Percentiles rank a stretch among this genome's conserved stretches.
phyloP scores from a whole-genome alignment of 2,329 filamentous ascomycete species.

The Cordyceps tenuipes region DNA sequence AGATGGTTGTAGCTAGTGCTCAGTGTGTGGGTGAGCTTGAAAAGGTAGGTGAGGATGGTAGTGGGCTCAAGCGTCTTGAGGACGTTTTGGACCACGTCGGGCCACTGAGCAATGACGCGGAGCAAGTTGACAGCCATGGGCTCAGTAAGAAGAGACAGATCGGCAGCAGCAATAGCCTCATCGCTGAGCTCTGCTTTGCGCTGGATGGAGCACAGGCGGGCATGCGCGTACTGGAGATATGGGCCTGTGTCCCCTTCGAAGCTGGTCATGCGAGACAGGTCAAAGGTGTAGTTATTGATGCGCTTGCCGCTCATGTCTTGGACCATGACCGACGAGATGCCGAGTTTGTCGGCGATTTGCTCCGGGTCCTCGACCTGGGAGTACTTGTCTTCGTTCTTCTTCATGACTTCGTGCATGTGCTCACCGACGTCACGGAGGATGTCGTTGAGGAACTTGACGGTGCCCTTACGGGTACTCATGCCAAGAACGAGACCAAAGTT shows the following conservation, averaged over 20 bases:
- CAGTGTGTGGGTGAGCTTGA: constrained; percentile 77
- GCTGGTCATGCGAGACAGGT: constrained; percentile 73
- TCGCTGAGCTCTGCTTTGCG: constrained; percentile 45
- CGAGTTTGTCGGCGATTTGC: constrained; percentile 75
- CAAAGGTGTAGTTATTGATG: constrained; percentile 62
- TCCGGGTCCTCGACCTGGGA: constrained; percentile 77
- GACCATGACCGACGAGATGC: constrained; percentile 79
- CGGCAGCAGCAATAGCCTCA: constrained; percentile 52
- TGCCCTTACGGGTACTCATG: constrained; percentile 64
- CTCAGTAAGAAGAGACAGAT: constrained; percentile 62
- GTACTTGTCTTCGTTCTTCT: constrained; percentile 83
- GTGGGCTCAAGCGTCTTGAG: constrained; percentile 74
- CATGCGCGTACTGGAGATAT: constrained; percentile 77
- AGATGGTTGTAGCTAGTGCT: constrained; percentile 77
- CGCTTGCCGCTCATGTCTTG: constrained; percentile 95
- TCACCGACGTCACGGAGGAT: constrained; percentile 75
- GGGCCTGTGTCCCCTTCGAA: constrained; percentile 82
- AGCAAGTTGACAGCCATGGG: constrained; percentile 65
- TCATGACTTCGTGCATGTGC: constrained; percentile 98
- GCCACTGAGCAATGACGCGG: constrained; percentile 73
- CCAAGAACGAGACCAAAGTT: constrained; percentile 67
- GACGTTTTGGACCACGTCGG: constrained; percentile 76
- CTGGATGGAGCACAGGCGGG: constrained; percentile 58
- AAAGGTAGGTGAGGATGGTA: constrained; percentile 53
- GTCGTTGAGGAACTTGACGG: constrained; percentile 59